phyloP scores from a whole-genome alignment of 495 filamentous ascomycete species.

The Podospora anserina region DNA sequence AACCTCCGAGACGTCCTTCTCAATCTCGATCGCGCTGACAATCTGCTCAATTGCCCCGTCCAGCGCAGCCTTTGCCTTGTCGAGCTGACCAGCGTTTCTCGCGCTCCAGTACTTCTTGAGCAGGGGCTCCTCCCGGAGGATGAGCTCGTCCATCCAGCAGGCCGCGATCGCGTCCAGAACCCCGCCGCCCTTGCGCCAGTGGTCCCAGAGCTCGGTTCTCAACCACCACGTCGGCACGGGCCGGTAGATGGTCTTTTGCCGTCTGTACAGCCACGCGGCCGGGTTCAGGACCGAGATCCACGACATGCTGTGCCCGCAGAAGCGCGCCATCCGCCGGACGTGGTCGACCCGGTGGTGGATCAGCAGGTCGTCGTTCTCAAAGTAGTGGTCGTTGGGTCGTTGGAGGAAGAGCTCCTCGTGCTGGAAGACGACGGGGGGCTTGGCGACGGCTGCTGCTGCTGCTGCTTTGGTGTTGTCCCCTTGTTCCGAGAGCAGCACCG shows the following conservation, averaged over 20 bases:
- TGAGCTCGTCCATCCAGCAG: slow-evolving; percentile 61
- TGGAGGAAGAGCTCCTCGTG: slow-evolving; percentile 24
- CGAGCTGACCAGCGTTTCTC: slow-evolving; percentile 54
- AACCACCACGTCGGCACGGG: slow-evolving; percentile 52
- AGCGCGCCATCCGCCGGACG: slow-evolving; percentile 15
- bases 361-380: slow-evolving; percentile 28
- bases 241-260: slow-evolving; percentile 20
- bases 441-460: not conserved
- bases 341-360: slow-evolving; percentile 22
- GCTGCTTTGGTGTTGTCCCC: not conserved
- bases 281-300: slow-evolving; percentile 18
- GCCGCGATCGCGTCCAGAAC: slow-evolving; percentile 60
- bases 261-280: slow-evolving; percentile 16
- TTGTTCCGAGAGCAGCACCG: slow-evolving; percentile 17
- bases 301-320: slow-evolving; percentile 4
- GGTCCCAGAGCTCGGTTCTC: slow-evolving; percentile 61
- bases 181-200: slow-evolving; percentile 56
- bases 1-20: slow-evolving; percentile 58
- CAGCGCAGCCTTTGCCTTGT: slow-evolving; percentile 53
- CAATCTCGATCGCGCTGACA: slow-evolving; percentile 60
- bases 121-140: slow-evolving; percentile 54
- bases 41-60: slow-evolving; percentile 55
- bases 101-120: slow-evolving; percentile 57
- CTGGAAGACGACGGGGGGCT: slow-evolving; percentile 22
- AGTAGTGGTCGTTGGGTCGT: slow-evolving; percentile 22